Evolutionary conservation across 2,329 filamentous ascomycete species (phyloP).

Genomic region (Cladophialophora yegresii): DNA sequence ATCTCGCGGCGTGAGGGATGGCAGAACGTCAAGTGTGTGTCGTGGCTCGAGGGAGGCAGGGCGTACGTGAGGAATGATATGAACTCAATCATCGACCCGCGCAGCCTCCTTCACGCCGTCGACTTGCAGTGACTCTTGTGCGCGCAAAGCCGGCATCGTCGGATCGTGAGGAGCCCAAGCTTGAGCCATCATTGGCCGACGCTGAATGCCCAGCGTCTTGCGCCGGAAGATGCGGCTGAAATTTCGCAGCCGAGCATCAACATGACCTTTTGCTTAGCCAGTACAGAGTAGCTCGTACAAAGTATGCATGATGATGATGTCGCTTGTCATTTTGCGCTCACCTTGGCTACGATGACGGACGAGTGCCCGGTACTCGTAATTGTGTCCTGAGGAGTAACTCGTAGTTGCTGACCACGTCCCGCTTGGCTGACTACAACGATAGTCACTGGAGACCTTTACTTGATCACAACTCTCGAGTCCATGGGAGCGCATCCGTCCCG

Average conservation of each 20-base stretch:
- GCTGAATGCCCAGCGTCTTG: neutral
- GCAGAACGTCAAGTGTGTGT: neutral
- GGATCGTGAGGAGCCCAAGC: neutral
- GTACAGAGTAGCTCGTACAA: too few relatives aligned
- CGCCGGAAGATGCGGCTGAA: neutral
- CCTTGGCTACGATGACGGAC: too few relatives aligned
- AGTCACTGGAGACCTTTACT: neutral
- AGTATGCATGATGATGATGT: neutral
- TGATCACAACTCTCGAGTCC: neutral
- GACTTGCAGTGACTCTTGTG: neutral
- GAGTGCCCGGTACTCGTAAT: too few relatives aligned
- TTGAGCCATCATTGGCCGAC: slow-evolving; percentile 1
- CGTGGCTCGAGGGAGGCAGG: neutral
- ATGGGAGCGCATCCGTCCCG: neutral
- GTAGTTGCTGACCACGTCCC: neutral
- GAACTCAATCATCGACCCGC: neutral
- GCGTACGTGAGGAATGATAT: neutral
- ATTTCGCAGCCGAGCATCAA: neutral
- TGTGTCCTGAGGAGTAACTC: neutral
- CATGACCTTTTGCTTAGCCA: neutral
- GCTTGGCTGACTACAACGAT: neutral
- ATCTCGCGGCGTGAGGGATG: neutral
- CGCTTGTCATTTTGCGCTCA: neutral
- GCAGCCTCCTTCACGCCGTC: neutral
- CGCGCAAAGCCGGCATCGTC: neutral